Conservation (phyloP, 2,329 filamentous ascomycete species). For the Colletotrichum paranaense region DNA sequence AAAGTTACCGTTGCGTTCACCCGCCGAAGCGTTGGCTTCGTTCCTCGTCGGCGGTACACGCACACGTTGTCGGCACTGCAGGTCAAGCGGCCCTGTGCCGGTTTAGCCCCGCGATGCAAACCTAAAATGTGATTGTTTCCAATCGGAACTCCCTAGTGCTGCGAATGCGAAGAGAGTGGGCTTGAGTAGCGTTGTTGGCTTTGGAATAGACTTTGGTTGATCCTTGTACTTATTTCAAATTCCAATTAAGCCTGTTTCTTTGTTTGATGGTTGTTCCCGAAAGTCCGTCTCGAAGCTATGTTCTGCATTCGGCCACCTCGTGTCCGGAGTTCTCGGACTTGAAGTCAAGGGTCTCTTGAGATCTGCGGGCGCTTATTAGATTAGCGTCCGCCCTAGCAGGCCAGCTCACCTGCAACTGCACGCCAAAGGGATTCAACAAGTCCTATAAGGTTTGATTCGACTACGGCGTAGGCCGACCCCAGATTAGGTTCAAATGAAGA, state of each 20-base stretch:
- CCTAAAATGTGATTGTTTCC: background rate
- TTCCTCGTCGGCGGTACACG: background rate
- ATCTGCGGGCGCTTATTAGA: background rate
- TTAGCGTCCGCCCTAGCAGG: background rate
- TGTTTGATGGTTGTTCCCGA: background rate
- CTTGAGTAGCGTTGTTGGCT: background rate
- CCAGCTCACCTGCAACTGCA: too few species aligned
- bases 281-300: background rate
- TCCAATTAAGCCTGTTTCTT: background rate
- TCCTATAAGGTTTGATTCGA: too few species aligned
- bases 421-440: too few species aligned
- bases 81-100: background rate
- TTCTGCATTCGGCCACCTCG: background rate
- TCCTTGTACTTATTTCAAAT: constrained; percentile 1
- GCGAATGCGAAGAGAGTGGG: background rate
- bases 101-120: background rate
- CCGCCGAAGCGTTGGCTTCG: background rate
- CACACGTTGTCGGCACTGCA: background rate
- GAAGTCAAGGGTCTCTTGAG: background rate
- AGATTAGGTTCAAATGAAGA: background rate
- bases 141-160: background rate
- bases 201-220: background rate
- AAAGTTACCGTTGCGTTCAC: constrained; percentile 1
- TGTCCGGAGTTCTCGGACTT: constrained; percentile 10
- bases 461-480: background rate